Conservation (phyloP, 441 rosid genomes). For the Rhodomyrtus psidioides region DNA sequence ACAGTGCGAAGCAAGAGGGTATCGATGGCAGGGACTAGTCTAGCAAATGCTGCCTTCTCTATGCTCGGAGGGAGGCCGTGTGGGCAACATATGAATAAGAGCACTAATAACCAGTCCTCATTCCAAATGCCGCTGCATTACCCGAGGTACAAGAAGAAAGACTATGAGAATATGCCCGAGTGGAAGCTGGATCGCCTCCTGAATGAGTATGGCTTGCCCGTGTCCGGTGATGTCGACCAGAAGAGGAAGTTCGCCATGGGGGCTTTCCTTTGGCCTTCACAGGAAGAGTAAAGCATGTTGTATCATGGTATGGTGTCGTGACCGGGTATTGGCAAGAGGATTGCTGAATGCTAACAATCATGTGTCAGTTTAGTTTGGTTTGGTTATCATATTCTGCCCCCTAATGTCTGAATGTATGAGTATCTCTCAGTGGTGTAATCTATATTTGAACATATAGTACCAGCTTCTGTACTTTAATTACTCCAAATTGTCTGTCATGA, state of each 20-base stretch:
- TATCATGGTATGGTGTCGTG: neutral
- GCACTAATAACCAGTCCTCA: neutral
- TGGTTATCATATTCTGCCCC: neutral
- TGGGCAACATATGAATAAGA: slow-evolving; percentile 8
- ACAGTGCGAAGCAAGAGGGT: neutral
- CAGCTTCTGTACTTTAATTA: neutral
- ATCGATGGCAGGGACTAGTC: slow-evolving; percentile 17
- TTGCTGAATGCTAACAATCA: neutral
- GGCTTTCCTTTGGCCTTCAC: slow-evolving; percentile 52
- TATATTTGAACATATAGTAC: neutral
- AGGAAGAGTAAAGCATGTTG: slow-evolving; percentile 4
- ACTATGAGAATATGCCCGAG: slow-evolving; percentile 51
- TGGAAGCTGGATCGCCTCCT: slow-evolving; percentile 51
- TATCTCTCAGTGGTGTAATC: neutral
- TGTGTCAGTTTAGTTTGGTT: neutral
- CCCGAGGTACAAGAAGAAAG: slow-evolving; percentile 32
- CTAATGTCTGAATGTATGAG: neutral
- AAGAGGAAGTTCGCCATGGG: slow-evolving; percentile 60
- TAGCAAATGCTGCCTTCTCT: neutral
- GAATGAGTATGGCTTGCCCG: slow-evolving; percentile 40
- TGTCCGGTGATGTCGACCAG: slow-evolving; percentile 33
- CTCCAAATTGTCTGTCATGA: neutral
- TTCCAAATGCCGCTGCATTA: slow-evolving; percentile 61
- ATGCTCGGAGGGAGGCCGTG: slow-evolving; percentile 4
- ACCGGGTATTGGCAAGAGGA: neutral